phyloP scores from a whole-genome alignment of 2,329 filamentous ascomycete genomes.

The Orbilia javanica region DNA sequence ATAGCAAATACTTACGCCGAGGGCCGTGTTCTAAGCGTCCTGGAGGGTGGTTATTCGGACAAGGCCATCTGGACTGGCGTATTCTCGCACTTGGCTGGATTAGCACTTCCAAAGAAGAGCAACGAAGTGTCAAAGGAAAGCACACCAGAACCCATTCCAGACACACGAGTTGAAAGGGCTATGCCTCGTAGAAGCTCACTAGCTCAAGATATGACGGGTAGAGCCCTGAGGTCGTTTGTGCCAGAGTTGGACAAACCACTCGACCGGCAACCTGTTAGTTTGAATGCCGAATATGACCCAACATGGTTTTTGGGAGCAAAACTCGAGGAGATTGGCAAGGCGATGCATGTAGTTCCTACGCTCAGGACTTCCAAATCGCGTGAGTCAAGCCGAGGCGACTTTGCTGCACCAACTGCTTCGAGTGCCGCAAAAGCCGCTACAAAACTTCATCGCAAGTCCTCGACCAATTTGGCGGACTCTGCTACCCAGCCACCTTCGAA shows the following conservation, averaged over 20 bases:
- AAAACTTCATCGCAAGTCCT: slow-evolving; percentile 73
- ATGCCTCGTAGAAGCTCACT: slow-evolving; percentile 63
- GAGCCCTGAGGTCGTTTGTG: slow-evolving; percentile 19
- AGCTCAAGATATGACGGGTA: slow-evolving; percentile 56
- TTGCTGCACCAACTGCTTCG: slow-evolving; percentile 87
- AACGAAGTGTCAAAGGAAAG: slow-evolving; percentile 1
- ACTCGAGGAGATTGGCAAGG: slow-evolving; percentile 69
- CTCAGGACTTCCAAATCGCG: slow-evolving; percentile 19
- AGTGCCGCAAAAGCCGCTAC: slow-evolving; percentile 83
- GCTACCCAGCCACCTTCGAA: slow-evolving; percentile 64
- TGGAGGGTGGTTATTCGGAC: slow-evolving; percentile 97
- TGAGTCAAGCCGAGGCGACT: slow-evolving; percentile 66
- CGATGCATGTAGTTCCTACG: slow-evolving; percentile 30
- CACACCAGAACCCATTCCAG: background rate
- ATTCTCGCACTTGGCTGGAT: slow-evolving; percentile 87
- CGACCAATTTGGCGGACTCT: slow-evolving; percentile 69
- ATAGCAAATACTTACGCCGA: slow-evolving; percentile 85
- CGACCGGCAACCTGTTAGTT: background rate
- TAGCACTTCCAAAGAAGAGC: slow-evolving; percentile 70
- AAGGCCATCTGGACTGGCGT: slow-evolving; percentile 88
- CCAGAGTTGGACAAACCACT: background rate
- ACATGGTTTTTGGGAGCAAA: slow-evolving; percentile 78
- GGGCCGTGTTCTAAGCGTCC: slow-evolving; percentile 88
- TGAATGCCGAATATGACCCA: slow-evolving; percentile 72
- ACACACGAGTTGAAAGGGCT: slow-evolving; percentile 58